Percentiles rank a stretch among this genome's conserved stretches.
phyloP scores from a whole-genome alignment of 257 asterid species.

The Solanum corneliomulleri region DNA sequence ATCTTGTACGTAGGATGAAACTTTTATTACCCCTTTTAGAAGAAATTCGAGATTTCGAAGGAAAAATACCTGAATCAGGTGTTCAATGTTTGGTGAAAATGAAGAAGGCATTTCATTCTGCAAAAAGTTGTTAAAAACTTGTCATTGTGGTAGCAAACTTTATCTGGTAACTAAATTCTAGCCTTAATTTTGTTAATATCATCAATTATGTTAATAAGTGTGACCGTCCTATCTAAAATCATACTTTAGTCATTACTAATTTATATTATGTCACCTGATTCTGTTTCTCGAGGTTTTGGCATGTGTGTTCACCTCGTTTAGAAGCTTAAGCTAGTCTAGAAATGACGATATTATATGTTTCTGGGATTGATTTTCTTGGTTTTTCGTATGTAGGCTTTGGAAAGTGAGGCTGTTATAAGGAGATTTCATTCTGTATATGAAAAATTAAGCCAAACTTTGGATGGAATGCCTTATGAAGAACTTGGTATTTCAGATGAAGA shows the following conservation, averaged over 20 bases:
- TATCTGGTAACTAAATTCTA: conserved; percentile 38
- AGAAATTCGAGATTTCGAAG: conserved; percentile 34
- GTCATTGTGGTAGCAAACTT: conserved; percentile 76
- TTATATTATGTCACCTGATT: neutral
- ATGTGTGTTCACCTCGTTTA: neutral
- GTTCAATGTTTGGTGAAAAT: conserved; percentile 32
- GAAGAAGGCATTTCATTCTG: conserved; percentile 56
- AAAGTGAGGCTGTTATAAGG: conserved; percentile 56
- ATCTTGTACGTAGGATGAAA: conserved; percentile 45
- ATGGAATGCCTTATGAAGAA: conserved; percentile 70
- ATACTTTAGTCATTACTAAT: neutral
- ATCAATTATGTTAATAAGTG: neutral
- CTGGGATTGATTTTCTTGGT: neutral
- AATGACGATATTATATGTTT: neutral
- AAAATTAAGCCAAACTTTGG: conserved; percentile 45
- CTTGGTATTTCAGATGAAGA: conserved; percentile 70
- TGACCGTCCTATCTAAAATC: neutral
- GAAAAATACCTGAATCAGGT: conserved; percentile 28
- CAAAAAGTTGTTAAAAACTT: conserved; percentile 55
- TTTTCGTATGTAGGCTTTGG: conserved; percentile 41
- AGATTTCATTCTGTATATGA: conserved; percentile 56
- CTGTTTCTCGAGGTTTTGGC: neutral
- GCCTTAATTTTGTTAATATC: neutral
- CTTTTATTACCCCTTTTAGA: conserved; percentile 49
- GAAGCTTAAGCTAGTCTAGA: neutral